Conservation (phyloP, 306 rosid genomes). For the Astragalus membranaceus region DNA sequence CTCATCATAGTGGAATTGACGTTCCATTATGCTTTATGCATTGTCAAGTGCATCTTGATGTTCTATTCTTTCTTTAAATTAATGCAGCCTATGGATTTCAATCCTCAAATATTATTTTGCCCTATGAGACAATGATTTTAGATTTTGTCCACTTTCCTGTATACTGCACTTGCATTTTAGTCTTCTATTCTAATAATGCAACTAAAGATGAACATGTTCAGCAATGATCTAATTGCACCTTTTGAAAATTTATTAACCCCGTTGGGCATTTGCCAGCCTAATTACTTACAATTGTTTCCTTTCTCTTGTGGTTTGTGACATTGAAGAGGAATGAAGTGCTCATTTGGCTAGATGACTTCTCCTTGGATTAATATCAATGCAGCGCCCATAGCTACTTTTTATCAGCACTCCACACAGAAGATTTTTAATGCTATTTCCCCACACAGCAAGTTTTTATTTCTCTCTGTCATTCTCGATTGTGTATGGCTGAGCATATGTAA, state of each 20-base stretch:
- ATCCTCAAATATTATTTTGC: not conserved
- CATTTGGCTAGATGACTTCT: constrained; percentile 77
- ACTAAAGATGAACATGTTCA: not conserved
- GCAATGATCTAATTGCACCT: not conserved
- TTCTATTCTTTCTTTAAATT: not conserved
- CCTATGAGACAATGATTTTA: too few species aligned
- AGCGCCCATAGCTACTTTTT: not conserved
- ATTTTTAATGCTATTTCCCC: not conserved
- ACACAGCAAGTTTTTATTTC: too few species aligned
- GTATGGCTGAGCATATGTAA: constrained; percentile 8
- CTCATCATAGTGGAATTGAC: too few species aligned
- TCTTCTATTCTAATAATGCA: not conserved
- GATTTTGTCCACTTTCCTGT: not conserved
- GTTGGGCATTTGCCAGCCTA: too few species aligned
- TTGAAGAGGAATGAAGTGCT: constrained; percentile 86
- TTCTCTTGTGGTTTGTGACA: constrained; percentile 27
- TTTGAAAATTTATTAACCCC: not conserved
- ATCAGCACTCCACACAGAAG: not conserved
- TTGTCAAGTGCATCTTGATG: too few species aligned
- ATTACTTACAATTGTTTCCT: constrained; percentile 1
- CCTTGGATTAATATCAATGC: constrained; percentile 45
- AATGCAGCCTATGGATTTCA: not conserved
- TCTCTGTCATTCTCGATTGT: not conserved
- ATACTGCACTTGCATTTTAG: not conserved
- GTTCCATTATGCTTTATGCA: too few species aligned